Evolutionary conservation across 202 grass and related monocot genomes (phyloP).

Genomic region (Schoenoplectus tabernaemontani): DNA sequence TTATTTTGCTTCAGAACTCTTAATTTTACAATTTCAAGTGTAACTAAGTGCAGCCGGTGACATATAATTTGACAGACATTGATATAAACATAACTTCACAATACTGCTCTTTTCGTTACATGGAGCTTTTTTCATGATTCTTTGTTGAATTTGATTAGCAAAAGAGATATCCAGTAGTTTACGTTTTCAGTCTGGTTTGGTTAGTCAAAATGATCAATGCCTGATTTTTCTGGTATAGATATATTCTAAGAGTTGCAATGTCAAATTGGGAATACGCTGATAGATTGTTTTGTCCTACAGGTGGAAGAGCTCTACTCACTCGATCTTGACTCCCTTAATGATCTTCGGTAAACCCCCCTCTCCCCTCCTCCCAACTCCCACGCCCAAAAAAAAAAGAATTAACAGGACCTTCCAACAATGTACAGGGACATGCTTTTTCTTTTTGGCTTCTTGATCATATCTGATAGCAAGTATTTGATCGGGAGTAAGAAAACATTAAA

Average conservation of each 20-base stretch:
- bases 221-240: neutral
- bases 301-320: slow-evolving; percentile 97
- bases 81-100: neutral
- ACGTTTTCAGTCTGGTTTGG: neutral
- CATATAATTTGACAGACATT: neutral
- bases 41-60: neutral
- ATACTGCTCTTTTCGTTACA: neutral
- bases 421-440: neutral
- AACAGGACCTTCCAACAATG: neutral
- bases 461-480: neutral
- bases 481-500: neutral
- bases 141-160: neutral
- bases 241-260: neutral
- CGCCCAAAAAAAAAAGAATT: neutral
- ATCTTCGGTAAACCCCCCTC: slow-evolving; percentile 37
- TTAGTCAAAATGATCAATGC: neutral
- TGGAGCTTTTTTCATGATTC: neutral
- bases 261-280: neutral
- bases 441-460: slow-evolving; percentile 12
- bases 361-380: neutral
- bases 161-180: neutral
- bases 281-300: slow-evolving; percentile 32
- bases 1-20: neutral
- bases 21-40: neutral
- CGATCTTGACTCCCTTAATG: slow-evolving; percentile 68